Conservation (phyloP, 2,329 filamentous ascomycete species). For the Aspergillus fischeri region DNA sequence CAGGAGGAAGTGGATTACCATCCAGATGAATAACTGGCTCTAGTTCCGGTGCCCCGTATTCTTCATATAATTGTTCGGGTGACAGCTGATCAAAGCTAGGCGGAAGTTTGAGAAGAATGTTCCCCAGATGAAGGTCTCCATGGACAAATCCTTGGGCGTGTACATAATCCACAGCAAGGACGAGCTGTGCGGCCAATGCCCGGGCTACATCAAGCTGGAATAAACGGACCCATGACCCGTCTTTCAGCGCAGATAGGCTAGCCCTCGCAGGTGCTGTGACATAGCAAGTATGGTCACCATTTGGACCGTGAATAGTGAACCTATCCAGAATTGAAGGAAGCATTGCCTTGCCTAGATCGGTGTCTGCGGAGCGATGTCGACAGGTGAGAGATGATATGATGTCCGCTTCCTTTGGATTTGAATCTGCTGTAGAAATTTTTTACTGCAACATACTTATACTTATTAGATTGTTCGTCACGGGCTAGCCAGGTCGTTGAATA, state of each 20-base stretch:
- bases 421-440: slow-evolving; percentile 24
- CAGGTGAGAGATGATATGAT: slow-evolving; percentile 20
- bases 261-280: slow-evolving; percentile 14
- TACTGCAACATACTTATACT: slow-evolving; percentile 24
- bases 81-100: slow-evolving; percentile 16
- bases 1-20: slow-evolving; percentile 17
- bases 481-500: slow-evolving; percentile 34
- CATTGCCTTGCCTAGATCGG: slow-evolving; percentile 2
- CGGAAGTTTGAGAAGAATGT: slow-evolving; percentile 27
- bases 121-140: slow-evolving; percentile 36
- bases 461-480: slow-evolving; percentile 16
- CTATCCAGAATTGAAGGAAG: slow-evolving; percentile 17
- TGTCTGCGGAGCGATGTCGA: background rate
- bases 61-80: slow-evolving; percentile 14
- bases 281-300: slow-evolving; percentile 24
- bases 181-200: slow-evolving; percentile 22
- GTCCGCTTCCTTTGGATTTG: slow-evolving; percentile 7
- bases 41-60: slow-evolving; percentile 18
- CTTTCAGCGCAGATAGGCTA: slow-evolving; percentile 17
- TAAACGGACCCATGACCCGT: slow-evolving; percentile 19
- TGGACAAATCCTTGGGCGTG: slow-evolving; percentile 23
- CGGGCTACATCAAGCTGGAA: slow-evolving; percentile 23
- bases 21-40: slow-evolving; percentile 19
- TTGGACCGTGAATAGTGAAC: slow-evolving; percentile 20
- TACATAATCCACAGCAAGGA: slow-evolving; percentile 27